A percentile compares a stretch with the other conserved stretches of the same genome.
phyloP scores from a whole-genome alignment of 805 yeast genomes.

The Spencermartinsiella europaea region DNA sequence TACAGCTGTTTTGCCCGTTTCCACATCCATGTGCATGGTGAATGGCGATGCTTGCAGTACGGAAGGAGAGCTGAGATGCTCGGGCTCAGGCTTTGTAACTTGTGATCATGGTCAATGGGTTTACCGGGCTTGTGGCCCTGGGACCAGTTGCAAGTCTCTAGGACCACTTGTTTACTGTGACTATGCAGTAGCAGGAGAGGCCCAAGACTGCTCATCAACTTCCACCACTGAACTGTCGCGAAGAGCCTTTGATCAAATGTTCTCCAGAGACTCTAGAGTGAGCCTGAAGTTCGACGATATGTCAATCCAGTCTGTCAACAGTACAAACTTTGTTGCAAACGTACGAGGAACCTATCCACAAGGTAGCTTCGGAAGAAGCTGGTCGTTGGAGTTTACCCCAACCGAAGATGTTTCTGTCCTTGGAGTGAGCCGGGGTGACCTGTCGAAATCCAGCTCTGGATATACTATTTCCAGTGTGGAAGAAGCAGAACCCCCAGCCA shows the following conservation, averaged over 20 bases:
- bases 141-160: slow-evolving; percentile 25
- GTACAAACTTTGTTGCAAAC: slow-evolving; percentile 1
- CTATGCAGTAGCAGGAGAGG: slow-evolving; percentile 8
- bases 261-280: background rate
- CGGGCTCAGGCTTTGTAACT: slow-evolving; percentile 24
- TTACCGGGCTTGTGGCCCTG: slow-evolving; percentile 28
- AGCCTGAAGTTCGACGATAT: background rate
- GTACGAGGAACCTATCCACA: slow-evolving; percentile 1
- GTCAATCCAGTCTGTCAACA: background rate
- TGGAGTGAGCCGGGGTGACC: background rate
- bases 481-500: slow-evolving; percentile 5
- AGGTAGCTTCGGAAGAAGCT: slow-evolving; percentile 1
- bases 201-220: slow-evolving; percentile 1
- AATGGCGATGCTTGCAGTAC: slow-evolving; percentile 23
- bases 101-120: slow-evolving; percentile 29
- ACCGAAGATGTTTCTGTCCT: slow-evolving; percentile 1
- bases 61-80: slow-evolving; percentile 27
- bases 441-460: background rate
- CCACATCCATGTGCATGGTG: slow-evolving; percentile 10
- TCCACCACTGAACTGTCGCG: slow-evolving; percentile 1
- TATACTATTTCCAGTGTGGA: slow-evolving; percentile 4
- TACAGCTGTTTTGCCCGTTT: slow-evolving; percentile 1
- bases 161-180: slow-evolving; percentile 25
- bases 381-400: slow-evolving; percentile 1
- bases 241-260: background rate